phyloP scores from a whole-genome alignment of 306 rosid genomes.

The Trifolium repens region DNA sequence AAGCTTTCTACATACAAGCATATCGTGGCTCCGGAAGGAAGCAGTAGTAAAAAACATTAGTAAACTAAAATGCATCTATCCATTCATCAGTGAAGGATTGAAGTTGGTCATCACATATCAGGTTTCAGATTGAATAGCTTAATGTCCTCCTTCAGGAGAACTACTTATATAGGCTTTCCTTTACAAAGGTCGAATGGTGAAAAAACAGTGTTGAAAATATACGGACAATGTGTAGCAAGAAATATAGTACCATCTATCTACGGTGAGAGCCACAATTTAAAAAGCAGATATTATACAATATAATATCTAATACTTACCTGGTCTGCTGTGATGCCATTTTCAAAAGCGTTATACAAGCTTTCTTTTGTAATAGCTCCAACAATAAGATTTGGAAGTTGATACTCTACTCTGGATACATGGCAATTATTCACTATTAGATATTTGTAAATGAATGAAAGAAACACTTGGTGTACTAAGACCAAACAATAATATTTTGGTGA shows the following conservation, averaged over 20 bases:
- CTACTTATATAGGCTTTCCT: slow-evolving; percentile 19
- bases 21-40: background rate
- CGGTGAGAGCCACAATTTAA: background rate
- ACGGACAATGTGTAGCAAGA: slow-evolving; percentile 7
- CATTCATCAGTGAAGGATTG: background rate
- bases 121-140: slow-evolving; percentile 28
- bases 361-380: slow-evolving; percentile 97
- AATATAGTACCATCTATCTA: slow-evolving; percentile 13
- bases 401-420: slow-evolving; percentile 76
- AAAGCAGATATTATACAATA: slow-evolving; percentile 9
- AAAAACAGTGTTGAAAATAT: slow-evolving; percentile 10
- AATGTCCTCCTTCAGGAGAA: slow-evolving; percentile 4
- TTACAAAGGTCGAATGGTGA: slow-evolving; percentile 21
- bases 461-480: slow-evolving; percentile 19
- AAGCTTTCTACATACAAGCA: slow-evolving; percentile 11
- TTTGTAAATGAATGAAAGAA: slow-evolving; percentile 20
- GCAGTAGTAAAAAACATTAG: slow-evolving; percentile 11
- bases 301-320: slow-evolving; percentile 60
- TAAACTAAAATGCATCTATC: slow-evolving; percentile 17
- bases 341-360: slow-evolving; percentile 91
- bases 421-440: slow-evolving; percentile 32
- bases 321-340: slow-evolving; percentile 82
- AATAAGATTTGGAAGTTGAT: slow-evolving; percentile 96
- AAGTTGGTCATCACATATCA: slow-evolving; percentile 12
- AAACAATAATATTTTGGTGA: slow-evolving; percentile 34